Base-by-base conservation (phyloP, 371 early-diverging fungal genomes). In the Mucor sp. region DNA sequence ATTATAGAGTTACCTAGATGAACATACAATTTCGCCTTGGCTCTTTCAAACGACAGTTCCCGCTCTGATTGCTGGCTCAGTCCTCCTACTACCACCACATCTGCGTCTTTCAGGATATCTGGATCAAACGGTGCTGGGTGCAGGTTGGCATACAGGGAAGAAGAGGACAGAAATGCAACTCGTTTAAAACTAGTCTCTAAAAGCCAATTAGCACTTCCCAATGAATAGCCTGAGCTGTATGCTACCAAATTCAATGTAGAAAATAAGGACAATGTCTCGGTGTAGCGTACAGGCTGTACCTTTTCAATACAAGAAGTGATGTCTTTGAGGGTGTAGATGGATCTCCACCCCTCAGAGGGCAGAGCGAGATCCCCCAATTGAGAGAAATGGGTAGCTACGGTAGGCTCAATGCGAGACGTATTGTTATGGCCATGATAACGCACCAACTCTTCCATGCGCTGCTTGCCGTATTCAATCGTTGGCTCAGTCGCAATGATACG, bases 201-300 rank as follows among this genome's bases (percentile, higher is more conserved):
- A 0, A 84, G 68, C 94, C 94, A 94, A 70, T 92, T 92, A 3
- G 89, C 84, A 17, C 87, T 77, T 6, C 94, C 94, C 41, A 94
- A 76, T 35, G 80, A 79, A 72, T 88, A 85, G 0, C 92, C 92
- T 3, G 92, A 86, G 62, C 91, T 90, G 66, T 84, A 76, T 8
- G 89, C 82, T 8, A 80, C 79, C 5, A 87, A 71, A 43, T 77
- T 72, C 32, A 89, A 75, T 5, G 78, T 78, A 14, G 75, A 74
- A 44, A 74, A 80, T 30, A 85, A 58, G 4, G 72, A 66, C 68
- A 82, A 35, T 30, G 39, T 72, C 71, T 92, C 90, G 2, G 81
- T 80, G 70, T 80, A 91, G 35, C 89, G 80, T 1, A 93, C 86
- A 21, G 85, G 80, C 33, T 88, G 87, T 19, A 93, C 84, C 66